Conservation (phyloP, 306 rosid genomes). For the Spatholobus suberectus region DNA sequence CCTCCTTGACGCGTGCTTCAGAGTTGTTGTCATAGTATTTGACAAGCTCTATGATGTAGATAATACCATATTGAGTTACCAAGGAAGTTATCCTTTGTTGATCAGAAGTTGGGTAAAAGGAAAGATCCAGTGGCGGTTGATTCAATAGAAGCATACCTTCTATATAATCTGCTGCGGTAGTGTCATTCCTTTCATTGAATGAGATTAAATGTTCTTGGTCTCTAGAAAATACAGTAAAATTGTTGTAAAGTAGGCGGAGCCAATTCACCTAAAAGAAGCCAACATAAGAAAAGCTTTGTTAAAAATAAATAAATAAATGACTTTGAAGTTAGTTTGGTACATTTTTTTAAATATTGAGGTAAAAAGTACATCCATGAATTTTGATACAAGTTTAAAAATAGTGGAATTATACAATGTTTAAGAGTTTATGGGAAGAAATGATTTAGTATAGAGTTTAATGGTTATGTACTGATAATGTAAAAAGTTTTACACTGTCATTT, state of each 20-base stretch:
- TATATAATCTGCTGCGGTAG: conserved; percentile 49
- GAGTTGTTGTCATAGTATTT: conserved; percentile 56
- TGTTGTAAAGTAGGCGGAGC: conserved; percentile 59
- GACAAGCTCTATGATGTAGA: conserved; percentile 62
- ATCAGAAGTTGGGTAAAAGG: conserved; percentile 59
- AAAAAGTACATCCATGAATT: neutral
- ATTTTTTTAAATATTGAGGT: neutral
- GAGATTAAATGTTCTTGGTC: conserved; percentile 75
- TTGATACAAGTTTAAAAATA: too few species aligned
- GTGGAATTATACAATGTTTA: neutral
- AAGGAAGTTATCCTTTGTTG: conserved; percentile 58
- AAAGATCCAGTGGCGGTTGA: conserved; percentile 56
- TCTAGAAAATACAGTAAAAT: conserved; percentile 55
- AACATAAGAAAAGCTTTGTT: neutral
- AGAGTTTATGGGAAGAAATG: too few species aligned
- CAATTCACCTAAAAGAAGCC: conserved; percentile 58
- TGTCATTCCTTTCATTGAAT: conserved; percentile 14
- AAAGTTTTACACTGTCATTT: too few species aligned
- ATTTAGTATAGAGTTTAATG: too few species aligned
- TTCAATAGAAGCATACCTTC: conserved; percentile 70
- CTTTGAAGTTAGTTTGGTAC: neutral
- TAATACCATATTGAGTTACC: conserved; percentile 54
- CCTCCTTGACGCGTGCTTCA: conserved; percentile 39
- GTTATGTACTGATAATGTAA: too few species aligned
- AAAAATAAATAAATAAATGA: neutral